phyloP scores from a whole-genome alignment of 2,329 filamentous ascomycete species.

The Drechslerella stenobrocha region DNA sequence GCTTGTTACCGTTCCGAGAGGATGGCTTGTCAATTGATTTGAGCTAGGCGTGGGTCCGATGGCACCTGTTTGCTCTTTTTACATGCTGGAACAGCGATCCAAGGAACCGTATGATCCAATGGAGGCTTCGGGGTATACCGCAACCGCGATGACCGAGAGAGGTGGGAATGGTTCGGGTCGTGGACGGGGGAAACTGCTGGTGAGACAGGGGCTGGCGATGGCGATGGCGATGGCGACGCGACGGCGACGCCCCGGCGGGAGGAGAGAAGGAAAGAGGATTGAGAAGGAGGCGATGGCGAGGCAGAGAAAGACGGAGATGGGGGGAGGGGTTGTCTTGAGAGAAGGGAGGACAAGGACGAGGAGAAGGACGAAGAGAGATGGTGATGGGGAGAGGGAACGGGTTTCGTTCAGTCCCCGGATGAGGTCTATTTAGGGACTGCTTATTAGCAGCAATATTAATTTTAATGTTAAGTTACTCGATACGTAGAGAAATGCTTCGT shows the following conservation, averaged over 20 bases:
- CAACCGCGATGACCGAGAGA: background rate
- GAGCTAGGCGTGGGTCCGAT: background rate
- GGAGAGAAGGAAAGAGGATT: background rate
- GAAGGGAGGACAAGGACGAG: background rate
- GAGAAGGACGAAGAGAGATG: background rate
- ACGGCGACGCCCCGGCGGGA: background rate
- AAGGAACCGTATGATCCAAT: too few relatives aligned
- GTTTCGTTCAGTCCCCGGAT: background rate
- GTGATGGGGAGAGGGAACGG: background rate
- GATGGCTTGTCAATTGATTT: background rate
- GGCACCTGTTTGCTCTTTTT: background rate
- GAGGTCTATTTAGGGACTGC: slow-evolving; percentile 3
- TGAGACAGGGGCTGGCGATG: background rate
- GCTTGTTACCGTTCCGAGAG: background rate
- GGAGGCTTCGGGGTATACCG: too few relatives aligned
- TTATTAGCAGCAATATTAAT: background rate
- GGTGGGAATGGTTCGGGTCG: background rate
- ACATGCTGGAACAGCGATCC: too few relatives aligned
- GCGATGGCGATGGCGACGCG: background rate
- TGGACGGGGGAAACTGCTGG: background rate
- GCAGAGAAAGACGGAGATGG: background rate
- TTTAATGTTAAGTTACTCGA: too few relatives aligned
- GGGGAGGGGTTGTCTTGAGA: background rate
- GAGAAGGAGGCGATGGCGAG: background rate
- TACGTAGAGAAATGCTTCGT: background rate